phyloP scores from a whole-genome alignment of 208 protist species.

The Leishmania major region DNA sequence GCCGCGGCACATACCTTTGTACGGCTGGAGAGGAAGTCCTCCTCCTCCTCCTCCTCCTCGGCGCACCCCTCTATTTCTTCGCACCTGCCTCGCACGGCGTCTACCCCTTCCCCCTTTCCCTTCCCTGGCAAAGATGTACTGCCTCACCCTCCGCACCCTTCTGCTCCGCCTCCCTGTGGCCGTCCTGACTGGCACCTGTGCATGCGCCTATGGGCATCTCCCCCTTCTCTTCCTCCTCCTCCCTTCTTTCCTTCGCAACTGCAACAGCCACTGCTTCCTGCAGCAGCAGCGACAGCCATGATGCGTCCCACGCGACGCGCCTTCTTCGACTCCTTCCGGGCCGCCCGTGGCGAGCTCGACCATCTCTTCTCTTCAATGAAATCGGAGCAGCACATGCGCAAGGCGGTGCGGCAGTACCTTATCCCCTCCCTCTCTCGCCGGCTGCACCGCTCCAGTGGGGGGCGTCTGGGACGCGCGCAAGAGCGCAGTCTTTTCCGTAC shows the following conservation, averaged over 20 bases:
- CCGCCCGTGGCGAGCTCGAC: slow-evolving; percentile 40
- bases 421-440: slow-evolving; percentile 21
- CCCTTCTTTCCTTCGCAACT: background rate
- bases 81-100: background rate
- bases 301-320: slow-evolving; percentile 22
- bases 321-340: slow-evolving; percentile 61
- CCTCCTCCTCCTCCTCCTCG: background rate
- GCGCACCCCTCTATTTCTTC: background rate
- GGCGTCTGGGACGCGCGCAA: slow-evolving; percentile 34
- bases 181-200: background rate
- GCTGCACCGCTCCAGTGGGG: slow-evolving; percentile 12
- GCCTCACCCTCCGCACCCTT: background rate
- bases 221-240: background rate
- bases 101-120: background rate
- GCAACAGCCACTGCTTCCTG: background rate
- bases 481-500: slow-evolving; percentile 55
- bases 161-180: background rate
- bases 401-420: slow-evolving; percentile 44
- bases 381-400: slow-evolving; percentile 34
- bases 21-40: background rate
- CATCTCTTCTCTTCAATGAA: slow-evolving; percentile 51
- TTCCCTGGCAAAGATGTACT: background rate
- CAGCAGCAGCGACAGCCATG: background rate
- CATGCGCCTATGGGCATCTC: background rate
- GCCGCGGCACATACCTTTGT: background rate